Evolutionary conservation across 1,284 basidiomycete genomes (phyloP).

Genomic region (Rhodotorula sp.): DNA sequence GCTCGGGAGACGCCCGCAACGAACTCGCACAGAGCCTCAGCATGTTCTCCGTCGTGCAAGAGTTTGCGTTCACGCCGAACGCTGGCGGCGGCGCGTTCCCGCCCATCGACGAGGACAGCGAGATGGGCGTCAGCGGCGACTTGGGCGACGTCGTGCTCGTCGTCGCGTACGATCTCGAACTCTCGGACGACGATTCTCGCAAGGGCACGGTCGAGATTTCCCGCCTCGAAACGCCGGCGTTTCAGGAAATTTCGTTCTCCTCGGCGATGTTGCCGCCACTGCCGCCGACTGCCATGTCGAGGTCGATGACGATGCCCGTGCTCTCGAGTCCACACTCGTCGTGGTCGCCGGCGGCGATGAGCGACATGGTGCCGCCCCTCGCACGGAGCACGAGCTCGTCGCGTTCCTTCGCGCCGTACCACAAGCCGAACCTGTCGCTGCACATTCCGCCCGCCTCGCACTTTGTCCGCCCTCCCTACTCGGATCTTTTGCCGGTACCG

Average conservation of each 20-base stretch:
- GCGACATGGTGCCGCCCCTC: slow-evolving; percentile 3
- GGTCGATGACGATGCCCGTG: slow-evolving; percentile 7
- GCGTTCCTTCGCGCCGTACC: not conserved
- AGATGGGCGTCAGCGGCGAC: slow-evolving; percentile 25
- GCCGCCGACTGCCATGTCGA: slow-evolving; percentile 2
- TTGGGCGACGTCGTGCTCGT: slow-evolving; percentile 50
- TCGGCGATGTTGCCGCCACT: too few species aligned
- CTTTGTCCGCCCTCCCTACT: slow-evolving; percentile 3
- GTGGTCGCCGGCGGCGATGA: not conserved
- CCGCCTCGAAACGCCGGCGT: not conserved
- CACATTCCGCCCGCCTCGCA: slow-evolving; percentile 37
- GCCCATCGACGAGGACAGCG: not conserved
- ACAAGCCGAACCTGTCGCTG: slow-evolving; percentile 35
- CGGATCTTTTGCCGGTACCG: not conserved
- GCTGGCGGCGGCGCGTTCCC: not conserved
- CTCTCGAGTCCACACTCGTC: not conserved
- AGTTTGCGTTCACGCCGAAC: slow-evolving; percentile 44
- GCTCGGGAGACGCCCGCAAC: slow-evolving; percentile 43
- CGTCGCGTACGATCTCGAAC: slow-evolving; percentile 49
- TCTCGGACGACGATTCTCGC: slow-evolving; percentile 5
- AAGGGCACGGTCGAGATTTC: slow-evolving; percentile 24
- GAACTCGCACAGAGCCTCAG: slow-evolving; percentile 47
- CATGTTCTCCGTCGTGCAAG: slow-evolving; percentile 49
- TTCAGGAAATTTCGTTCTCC: too few species aligned
- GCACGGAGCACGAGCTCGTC: not conserved